phyloP scores from a whole-genome alignment of 257 asterid genomes.

The Nicotiana tabacum region DNA sequence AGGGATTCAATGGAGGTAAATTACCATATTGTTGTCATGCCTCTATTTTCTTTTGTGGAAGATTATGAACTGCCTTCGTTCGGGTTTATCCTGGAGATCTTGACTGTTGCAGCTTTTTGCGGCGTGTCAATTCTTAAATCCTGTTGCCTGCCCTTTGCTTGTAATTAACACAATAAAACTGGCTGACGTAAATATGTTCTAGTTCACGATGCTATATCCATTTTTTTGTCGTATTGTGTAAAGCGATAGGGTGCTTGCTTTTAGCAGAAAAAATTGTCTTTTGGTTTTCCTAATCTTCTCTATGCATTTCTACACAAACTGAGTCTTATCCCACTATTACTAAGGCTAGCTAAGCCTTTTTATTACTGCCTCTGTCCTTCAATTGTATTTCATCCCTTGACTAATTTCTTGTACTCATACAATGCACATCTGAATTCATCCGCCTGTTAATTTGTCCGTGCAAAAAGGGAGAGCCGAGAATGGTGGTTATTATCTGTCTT shows the following conservation, averaged over 20 bases:
- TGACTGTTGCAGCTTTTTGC: background rate
- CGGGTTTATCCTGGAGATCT: background rate
- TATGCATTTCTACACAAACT: background rate
- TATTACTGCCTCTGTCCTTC: background rate
- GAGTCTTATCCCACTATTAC: background rate
- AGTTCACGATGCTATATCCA: background rate
- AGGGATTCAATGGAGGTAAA: conserved; percentile 71
- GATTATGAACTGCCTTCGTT: background rate
- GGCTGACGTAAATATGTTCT: background rate
- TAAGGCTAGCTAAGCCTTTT: background rate
- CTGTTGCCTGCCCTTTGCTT: conserved; percentile 3
- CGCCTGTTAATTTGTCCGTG: background rate
- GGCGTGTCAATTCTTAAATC: background rate
- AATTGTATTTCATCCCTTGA: background rate
- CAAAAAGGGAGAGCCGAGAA: background rate
- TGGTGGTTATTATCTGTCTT: background rate
- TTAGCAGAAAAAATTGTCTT: background rate
- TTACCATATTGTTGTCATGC: conserved; percentile 4
- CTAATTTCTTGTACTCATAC: background rate
- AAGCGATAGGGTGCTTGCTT: background rate
- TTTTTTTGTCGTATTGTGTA: background rate
- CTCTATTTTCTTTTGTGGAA: background rate
- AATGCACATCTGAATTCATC: background rate
- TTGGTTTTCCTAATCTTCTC: background rate
- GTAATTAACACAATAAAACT: background rate